phyloP scores from a whole-genome alignment of 2,329 filamentous ascomycete species.

The Sclerotinia sclerotiorum region DNA sequence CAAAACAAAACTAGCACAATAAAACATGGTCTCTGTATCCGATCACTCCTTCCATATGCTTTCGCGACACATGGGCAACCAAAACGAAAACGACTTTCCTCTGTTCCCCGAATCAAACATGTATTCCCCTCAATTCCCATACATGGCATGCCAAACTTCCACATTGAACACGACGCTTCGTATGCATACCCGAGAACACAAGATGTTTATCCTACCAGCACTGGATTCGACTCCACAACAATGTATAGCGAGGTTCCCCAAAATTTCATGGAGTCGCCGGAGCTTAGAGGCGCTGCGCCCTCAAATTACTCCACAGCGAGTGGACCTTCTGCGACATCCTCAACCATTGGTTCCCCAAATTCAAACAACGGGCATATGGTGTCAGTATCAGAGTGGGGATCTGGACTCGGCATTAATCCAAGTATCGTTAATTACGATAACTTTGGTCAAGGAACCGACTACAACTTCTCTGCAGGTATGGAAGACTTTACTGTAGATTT shows the following conservation, averaged over 20 bases:
- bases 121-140: constrained; percentile 48
- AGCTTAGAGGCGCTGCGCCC: constrained; percentile 34
- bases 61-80: constrained; percentile 52
- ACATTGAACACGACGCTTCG: constrained; percentile 46
- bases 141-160: constrained; percentile 48
- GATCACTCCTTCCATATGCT: constrained; percentile 91
- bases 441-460: constrained; percentile 36
- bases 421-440: constrained; percentile 39
- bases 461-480: constrained; percentile 40
- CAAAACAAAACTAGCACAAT: constrained; percentile 58
- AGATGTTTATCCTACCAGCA: constrained; percentile 43
- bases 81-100: constrained; percentile 43
- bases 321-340: constrained; percentile 39
- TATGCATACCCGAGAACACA: constrained; percentile 36
- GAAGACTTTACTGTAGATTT: constrained; percentile 43
- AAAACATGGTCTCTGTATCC: constrained; percentile 71
- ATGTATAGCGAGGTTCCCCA: constrained; percentile 47
- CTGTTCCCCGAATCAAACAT: constrained; percentile 50
- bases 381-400: constrained; percentile 38
- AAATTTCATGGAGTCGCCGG: constrained; percentile 37
- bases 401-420: constrained; percentile 38
- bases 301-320: constrained; percentile 41
- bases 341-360: constrained; percentile 40
- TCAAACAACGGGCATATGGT: constrained; percentile 37
- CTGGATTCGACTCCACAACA: constrained; percentile 48